A percentile compares a stretch with the other conserved stretches of the same genome.
Evolutionary conservation across 352 stramenopile genomes (phyloP).

Genomic region (Phytophthora colocasiae): DNA sequence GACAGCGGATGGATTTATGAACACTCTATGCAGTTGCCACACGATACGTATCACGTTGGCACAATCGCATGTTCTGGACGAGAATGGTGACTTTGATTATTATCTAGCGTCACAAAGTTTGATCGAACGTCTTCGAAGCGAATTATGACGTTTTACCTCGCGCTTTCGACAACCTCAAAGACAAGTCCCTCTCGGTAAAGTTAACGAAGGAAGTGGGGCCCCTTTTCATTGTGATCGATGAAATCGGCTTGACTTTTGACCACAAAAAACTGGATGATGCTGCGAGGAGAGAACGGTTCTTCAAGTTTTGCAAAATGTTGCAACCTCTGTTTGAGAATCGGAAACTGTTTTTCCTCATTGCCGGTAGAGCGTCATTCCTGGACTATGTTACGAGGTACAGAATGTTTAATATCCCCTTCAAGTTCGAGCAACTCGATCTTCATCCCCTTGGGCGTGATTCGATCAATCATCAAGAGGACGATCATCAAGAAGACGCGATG

Average conservation of each 20-base stretch:
- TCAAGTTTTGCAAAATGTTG: too few relatives aligned
- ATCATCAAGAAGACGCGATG: not conserved
- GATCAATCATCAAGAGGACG: not conserved
- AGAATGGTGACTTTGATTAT: too few relatives aligned
- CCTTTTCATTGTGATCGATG: conserved; percentile 34
- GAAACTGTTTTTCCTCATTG: conserved; percentile 23
- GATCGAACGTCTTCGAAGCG: not conserved
- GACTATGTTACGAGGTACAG: conserved; percentile 2
- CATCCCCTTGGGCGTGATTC: not conserved
- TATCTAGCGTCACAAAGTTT: too few relatives aligned
- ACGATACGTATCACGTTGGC: too few relatives aligned
- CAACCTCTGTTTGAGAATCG: too few relatives aligned
- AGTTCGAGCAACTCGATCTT: not conserved
- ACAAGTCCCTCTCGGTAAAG: not conserved
- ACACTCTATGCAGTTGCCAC: too few relatives aligned
- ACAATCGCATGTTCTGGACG: too few relatives aligned
- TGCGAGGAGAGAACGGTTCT: not conserved
- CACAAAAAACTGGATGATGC: not conserved
- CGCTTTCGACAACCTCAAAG: too few relatives aligned
- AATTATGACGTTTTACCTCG: not conserved
- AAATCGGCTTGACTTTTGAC: conserved; percentile 14
- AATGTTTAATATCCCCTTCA: too few relatives aligned
- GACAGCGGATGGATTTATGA: too few relatives aligned
- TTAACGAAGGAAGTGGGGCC: conserved; percentile 27
- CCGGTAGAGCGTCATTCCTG: conserved; percentile 14